A percentile compares a stretch with the other conserved stretches of the same genome.
These are phyloP conservation scores for Pseudogymnoascus sp. DNA, from an alignment of 2,329 filamentous ascomycete genomes.

Conservation along the genomic window DNA sequence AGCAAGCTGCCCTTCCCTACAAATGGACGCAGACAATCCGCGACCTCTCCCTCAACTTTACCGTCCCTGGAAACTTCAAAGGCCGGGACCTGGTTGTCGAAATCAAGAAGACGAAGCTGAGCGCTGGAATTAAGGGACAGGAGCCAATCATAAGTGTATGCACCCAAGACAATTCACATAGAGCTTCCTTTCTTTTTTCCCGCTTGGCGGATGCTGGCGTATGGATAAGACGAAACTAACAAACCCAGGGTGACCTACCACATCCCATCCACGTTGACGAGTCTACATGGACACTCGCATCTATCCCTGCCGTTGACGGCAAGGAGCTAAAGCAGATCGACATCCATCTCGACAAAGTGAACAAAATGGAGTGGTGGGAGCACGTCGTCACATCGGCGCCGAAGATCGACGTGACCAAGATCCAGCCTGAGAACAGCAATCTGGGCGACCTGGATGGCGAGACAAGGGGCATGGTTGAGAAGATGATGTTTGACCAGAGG, in stretches of 20 bases:
- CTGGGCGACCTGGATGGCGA: slow-evolving; percentile 89
- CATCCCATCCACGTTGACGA: slow-evolving; percentile 76
- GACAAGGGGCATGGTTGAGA: slow-evolving; percentile 96
- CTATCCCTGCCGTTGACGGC: slow-evolving; percentile 44
- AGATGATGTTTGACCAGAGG: slow-evolving; percentile 99
- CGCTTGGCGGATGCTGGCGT: background rate
- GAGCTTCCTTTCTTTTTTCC: background rate
- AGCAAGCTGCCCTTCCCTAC: slow-evolving; percentile 89
- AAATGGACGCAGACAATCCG: slow-evolving; percentile 93
- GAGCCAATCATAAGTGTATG: slow-evolving; percentile 72
- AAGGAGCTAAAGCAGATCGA: slow-evolving; percentile 65
- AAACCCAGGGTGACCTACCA: slow-evolving; percentile 70
- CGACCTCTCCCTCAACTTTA: slow-evolving; percentile 74
- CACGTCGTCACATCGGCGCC: slow-evolving; percentile 83
- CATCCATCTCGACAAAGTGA: slow-evolving; percentile 88
- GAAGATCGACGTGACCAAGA: slow-evolving; percentile 91
- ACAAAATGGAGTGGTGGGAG: slow-evolving; percentile 98
- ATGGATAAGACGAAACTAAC: background rate
- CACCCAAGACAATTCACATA: slow-evolving; percentile 12
- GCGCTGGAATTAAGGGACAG: slow-evolving; percentile 81
- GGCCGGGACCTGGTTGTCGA: slow-evolving; percentile 76
- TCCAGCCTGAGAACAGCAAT: slow-evolving; percentile 86
- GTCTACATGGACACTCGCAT: slow-evolving; percentile 85
- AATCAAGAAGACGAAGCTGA: slow-evolving; percentile 70
- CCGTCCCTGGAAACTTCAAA: slow-evolving; percentile 76